phyloP scores from a whole-genome alignment of 805 yeast genomes.

The Kuraishia ogatae region DNA sequence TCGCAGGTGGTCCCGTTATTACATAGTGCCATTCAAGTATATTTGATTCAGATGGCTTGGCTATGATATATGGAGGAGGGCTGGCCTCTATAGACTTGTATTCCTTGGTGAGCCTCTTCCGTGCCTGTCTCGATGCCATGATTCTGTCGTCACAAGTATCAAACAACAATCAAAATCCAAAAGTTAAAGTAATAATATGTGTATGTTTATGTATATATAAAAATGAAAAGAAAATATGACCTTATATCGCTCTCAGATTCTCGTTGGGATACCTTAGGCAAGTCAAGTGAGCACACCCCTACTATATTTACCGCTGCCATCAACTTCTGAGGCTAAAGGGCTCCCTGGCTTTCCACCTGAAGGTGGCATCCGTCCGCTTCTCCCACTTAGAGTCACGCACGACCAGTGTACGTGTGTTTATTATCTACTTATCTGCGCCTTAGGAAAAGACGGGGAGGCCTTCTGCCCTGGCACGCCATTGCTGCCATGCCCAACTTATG shows the following conservation, averaged over 20 bases:
- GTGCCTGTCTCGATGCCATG: conserved; percentile 24
- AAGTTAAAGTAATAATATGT: not conserved
- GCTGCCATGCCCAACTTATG: not conserved
- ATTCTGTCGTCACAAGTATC: too few relatives aligned
- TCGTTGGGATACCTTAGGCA: not conserved
- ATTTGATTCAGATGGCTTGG: conserved; percentile 82
- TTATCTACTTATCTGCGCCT: not conserved
- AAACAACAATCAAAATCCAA: not conserved
- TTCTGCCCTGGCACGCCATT: not conserved
- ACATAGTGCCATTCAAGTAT: conserved; percentile 92
- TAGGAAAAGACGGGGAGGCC: not conserved
- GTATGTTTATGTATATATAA: not conserved
- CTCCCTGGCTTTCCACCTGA: not conserved
- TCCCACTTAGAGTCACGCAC: not conserved
- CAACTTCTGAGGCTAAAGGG: not conserved
- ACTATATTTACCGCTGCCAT: not conserved
- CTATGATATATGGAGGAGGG: conserved; percentile 80
- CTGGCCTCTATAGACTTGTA: conserved; percentile 66
- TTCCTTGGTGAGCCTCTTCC: conserved; percentile 58
- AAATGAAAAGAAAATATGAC: not conserved
- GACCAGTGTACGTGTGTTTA: not conserved
- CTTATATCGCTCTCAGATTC: not conserved
- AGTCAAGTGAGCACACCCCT: not conserved
- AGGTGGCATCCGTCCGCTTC: not conserved
- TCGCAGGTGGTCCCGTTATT: conserved; percentile 84